Conservation (phyloP, 208 protist species). For the Leishmania guyanensis region DNA sequence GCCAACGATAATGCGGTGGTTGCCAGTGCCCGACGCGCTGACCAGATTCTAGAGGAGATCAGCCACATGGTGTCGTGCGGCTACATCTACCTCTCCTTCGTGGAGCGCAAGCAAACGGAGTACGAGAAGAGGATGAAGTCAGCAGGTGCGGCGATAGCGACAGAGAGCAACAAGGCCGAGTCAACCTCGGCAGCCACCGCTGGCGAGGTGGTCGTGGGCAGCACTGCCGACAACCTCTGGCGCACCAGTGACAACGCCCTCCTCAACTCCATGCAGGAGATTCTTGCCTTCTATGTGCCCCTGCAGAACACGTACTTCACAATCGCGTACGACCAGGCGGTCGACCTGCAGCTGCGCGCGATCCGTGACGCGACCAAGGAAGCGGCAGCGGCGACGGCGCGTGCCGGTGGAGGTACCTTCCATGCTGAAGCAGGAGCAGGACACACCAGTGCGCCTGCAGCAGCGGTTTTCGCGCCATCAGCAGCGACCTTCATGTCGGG, state of each 20-base stretch:
- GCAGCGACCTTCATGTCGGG: slow-evolving; percentile 61
- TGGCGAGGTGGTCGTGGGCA: background rate
- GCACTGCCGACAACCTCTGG: slow-evolving; percentile 30
- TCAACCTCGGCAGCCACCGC: background rate
- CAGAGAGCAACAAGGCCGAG: background rate
- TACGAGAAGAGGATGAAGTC: slow-evolving; percentile 29
- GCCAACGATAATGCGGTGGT: slow-evolving; percentile 22
- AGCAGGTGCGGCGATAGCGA: background rate
- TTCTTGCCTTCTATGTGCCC: slow-evolving; percentile 77
- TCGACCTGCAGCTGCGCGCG: slow-evolving; percentile 63
- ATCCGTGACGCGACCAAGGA: slow-evolving; percentile 31
- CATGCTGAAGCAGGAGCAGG: background rate
- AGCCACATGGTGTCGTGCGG: slow-evolving; percentile 87
- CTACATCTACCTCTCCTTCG: slow-evolving; percentile 76
- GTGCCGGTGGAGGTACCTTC: background rate
- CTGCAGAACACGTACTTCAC: slow-evolving; percentile 79
- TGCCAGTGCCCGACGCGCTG: slow-evolving; percentile 61
- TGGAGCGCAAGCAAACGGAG: slow-evolving; percentile 56
- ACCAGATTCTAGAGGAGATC: slow-evolving; percentile 88
- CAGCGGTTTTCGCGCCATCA: slow-evolving; percentile 18
- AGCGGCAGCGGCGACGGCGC: slow-evolving; percentile 13
- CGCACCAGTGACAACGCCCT: slow-evolving; percentile 43
- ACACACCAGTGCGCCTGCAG: background rate
- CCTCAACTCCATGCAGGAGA: slow-evolving; percentile 76
- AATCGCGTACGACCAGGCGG: slow-evolving; percentile 71